Conservation (phyloP, 1,284 basidiomycete species). For the Irpex rosettiformis region DNA sequence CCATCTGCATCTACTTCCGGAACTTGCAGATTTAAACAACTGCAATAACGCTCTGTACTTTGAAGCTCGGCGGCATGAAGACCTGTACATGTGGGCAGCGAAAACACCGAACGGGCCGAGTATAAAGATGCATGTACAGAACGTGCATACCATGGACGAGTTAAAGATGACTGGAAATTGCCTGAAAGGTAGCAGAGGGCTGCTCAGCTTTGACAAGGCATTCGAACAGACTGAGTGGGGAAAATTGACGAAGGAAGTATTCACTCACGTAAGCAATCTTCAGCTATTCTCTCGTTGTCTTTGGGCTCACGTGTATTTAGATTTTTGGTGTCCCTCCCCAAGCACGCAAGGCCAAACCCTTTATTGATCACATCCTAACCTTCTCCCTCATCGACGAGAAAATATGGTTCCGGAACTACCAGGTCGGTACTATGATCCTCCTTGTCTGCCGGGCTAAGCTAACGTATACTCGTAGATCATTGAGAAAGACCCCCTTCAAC, state of each 20-base stretch:
- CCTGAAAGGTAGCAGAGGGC: constrained; percentile 90
- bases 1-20: constrained; percentile 90
- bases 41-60: constrained; percentile 99
- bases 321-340: constrained; percentile 93
- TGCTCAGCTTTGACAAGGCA: constrained; percentile 89
- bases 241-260: constrained; percentile 88
- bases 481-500: constrained; percentile 76
- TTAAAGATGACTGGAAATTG: constrained; percentile 99
- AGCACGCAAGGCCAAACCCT: constrained; percentile 91
- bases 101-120: constrained; percentile 98
- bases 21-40: constrained; percentile 96
- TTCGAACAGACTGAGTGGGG: constrained; percentile 93
- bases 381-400: constrained; percentile 96
- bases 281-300: not conserved
- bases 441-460: not conserved
- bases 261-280: constrained; percentile 79
- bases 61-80: constrained; percentile 93
- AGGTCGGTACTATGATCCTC: constrained; percentile 44
- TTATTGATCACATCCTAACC: constrained; percentile 96
- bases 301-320: constrained; percentile 41
- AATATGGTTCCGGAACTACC: constrained; percentile 99
- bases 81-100: constrained; percentile 95
- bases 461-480: constrained; percentile 50
- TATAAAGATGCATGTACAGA: constrained; percentile 97
- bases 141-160: constrained; percentile 99